Percentiles rank a stretch among this genome's conserved stretches.
Evolutionary conservation across 805 yeast species (phyloP).

Genomic region (Metschnikowia sp.): DNA sequence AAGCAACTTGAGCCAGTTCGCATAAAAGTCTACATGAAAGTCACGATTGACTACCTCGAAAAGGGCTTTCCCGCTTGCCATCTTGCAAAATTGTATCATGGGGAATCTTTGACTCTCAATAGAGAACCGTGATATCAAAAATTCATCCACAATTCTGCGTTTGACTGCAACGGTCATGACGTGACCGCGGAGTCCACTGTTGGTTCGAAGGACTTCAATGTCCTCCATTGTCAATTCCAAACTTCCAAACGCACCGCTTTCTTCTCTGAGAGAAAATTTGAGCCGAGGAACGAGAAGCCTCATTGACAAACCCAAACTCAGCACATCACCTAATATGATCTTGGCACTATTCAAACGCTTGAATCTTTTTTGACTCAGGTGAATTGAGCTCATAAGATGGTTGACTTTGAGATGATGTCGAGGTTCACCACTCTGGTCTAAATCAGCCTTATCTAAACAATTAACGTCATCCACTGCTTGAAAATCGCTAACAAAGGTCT

Average conservation of each 20-base stretch:
- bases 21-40: conserved; percentile 52
- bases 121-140: neutral
- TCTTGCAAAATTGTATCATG: conserved; percentile 10
- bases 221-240: conserved; percentile 14
- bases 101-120: conserved; percentile 15
- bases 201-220: conserved; percentile 18
- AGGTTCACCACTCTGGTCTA: neutral
- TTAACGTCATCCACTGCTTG: conserved; percentile 1
- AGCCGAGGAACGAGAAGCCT: conserved; percentile 24
- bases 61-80: conserved; percentile 22
- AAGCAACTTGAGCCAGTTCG: conserved; percentile 47
- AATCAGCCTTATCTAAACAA: neutral
- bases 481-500: neutral
- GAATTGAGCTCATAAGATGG: conserved; percentile 7
- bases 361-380: conserved; percentile 10
- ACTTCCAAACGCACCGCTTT: conserved; percentile 28
- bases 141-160: conserved; percentile 2
- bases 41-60: conserved; percentile 47
- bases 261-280: conserved; percentile 14
- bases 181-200: conserved; percentile 22
- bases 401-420: neutral
- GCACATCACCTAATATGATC: conserved; percentile 9
- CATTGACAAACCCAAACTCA: conserved; percentile 38
- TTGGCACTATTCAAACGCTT: conserved; percentile 9
- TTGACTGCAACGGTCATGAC: conserved; percentile 17